A percentile compares a stretch with the other conserved stretches of the same genome.
Evolutionary conservation across 768 basidiomycete species (phyloP).

Genomic region (Tulasnella calospora): DNA sequence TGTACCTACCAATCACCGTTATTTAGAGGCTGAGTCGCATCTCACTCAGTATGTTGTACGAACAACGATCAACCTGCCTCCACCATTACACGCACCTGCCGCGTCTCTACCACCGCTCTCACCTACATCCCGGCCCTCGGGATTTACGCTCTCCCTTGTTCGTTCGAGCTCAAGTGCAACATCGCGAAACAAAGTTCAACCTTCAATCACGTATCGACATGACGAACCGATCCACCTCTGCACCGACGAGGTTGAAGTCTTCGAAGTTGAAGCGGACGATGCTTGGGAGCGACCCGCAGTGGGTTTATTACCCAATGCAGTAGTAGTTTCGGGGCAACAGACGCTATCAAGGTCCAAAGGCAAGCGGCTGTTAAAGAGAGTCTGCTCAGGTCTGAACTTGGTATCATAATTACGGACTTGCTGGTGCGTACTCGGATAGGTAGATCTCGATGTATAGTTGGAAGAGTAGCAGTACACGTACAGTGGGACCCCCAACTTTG

Average conservation of each 20-base stretch:
- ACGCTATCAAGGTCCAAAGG: neutral
- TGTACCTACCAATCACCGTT: too few relatives aligned
- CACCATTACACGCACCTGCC: neutral
- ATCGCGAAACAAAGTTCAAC: neutral
- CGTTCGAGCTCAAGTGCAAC: neutral
- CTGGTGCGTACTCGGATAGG: neutral
- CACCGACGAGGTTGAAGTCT: neutral
- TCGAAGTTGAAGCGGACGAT: conserved; percentile 1
- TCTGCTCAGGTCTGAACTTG: neutral
- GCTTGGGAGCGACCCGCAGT: conserved; percentile 13
- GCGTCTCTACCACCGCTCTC: neutral
- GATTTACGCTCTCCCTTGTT: neutral
- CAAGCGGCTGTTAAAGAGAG: neutral
- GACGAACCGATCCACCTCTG: neutral
- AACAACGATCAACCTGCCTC: neutral
- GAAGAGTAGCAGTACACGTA: too few relatives aligned
- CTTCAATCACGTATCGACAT: neutral
- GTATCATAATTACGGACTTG: neutral
- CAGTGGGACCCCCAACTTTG: too few relatives aligned
- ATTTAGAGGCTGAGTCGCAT: neutral
- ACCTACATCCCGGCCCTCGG: neutral
- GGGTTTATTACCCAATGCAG: neutral
- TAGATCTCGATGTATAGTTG: too few relatives aligned
- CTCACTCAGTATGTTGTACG: neutral
- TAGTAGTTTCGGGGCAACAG: neutral